phyloP scores from a whole-genome alignment of 352 stramenopile genomes.

The Globisporangium cystogenes region DNA sequence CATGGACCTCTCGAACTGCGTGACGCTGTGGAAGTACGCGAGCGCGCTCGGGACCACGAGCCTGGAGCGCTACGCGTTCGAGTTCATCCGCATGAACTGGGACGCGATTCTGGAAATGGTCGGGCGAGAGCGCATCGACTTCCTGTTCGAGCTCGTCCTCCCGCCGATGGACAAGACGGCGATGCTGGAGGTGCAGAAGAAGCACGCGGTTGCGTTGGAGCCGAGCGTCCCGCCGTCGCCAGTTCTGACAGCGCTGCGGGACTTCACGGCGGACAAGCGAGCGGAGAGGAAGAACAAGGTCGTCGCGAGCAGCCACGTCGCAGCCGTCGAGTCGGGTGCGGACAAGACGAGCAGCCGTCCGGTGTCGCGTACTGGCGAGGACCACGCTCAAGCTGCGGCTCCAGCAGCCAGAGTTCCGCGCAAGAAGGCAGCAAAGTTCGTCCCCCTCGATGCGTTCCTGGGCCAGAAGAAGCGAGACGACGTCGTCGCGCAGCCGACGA shows the following conservation, averaged over 20 bases:
- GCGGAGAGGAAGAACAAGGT: constrained; percentile 6
- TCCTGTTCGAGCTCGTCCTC: constrained; percentile 54
- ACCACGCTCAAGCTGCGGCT: background rate
- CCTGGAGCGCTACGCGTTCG: constrained; percentile 53
- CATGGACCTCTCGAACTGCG: constrained; percentile 58
- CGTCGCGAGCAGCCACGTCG: background rate
- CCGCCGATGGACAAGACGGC: constrained; percentile 62
- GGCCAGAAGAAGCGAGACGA: constrained; percentile 11
- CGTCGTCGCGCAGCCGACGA: constrained; percentile 4
- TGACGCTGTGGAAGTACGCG: constrained; percentile 55
- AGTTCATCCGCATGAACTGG: constrained; percentile 66
- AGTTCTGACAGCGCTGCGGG: constrained; percentile 5
- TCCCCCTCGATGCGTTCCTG: constrained; percentile 47
- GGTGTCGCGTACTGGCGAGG: background rate
- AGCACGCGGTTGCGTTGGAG: background rate
- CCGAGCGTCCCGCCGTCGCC: background rate
- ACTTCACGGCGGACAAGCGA: constrained; percentile 10
- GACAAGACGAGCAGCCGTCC: background rate
- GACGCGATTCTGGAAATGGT: constrained; percentile 32
- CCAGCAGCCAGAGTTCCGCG: constrained; percentile 5
- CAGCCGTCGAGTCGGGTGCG: background rate
- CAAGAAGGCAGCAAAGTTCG: constrained; percentile 47
- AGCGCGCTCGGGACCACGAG: constrained; percentile 36
- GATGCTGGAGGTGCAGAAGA: constrained; percentile 33
- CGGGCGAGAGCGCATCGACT: constrained; percentile 31